A percentile compares a stretch with the other conserved stretches of the same genome.
These are phyloP conservation scores for Mixia osmundae DNA, from an alignment of 1,284 basidiomycete genomes.

Conservation along the genomic window DNA sequence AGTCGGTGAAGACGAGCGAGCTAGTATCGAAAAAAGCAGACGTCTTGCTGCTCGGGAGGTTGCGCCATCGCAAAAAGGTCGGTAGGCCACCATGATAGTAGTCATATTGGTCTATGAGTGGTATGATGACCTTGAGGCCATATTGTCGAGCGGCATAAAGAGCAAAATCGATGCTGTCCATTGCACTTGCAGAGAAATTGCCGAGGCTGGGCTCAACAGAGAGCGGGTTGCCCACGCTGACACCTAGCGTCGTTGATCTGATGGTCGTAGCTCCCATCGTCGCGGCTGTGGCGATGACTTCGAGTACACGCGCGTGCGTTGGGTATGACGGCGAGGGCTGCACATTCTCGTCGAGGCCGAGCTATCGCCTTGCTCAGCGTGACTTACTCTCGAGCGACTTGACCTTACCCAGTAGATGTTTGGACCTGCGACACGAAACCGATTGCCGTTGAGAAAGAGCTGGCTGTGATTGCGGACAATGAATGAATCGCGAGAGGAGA, in stretches of 20 bases:
- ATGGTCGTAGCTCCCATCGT: slow-evolving; percentile 22
- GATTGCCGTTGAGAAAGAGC: slow-evolving; percentile 1
- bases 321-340: slow-evolving; percentile 9
- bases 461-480: slow-evolving; percentile 1
- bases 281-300: slow-evolving; percentile 16
- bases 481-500: too few species aligned
- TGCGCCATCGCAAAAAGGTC: slow-evolving; percentile 16
- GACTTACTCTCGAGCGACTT: slow-evolving; percentile 17
- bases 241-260: slow-evolving; percentile 21
- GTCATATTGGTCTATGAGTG: slow-evolving; percentile 21
- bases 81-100: slow-evolving; percentile 16
- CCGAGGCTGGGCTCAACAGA: slow-evolving; percentile 20
- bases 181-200: slow-evolving; percentile 18
- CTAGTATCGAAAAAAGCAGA: slow-evolving; percentile 13
- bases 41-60: slow-evolving; percentile 9
- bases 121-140: slow-evolving; percentile 22
- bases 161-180: slow-evolving; percentile 22
- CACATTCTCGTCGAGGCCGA: background rate
- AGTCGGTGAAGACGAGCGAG: slow-evolving; percentile 11
- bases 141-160: slow-evolving; percentile 20
- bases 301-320: slow-evolving; percentile 8
- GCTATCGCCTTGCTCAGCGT: background rate
- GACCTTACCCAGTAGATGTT: slow-evolving; percentile 15
- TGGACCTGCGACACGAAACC: slow-evolving; percentile 10
- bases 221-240: slow-evolving; percentile 20